A percentile compares a stretch with the other conserved stretches of the same genome.
Conservation (phyloP, 2,329 filamentous ascomycete species). For the Botrytis elliptica region DNA sequence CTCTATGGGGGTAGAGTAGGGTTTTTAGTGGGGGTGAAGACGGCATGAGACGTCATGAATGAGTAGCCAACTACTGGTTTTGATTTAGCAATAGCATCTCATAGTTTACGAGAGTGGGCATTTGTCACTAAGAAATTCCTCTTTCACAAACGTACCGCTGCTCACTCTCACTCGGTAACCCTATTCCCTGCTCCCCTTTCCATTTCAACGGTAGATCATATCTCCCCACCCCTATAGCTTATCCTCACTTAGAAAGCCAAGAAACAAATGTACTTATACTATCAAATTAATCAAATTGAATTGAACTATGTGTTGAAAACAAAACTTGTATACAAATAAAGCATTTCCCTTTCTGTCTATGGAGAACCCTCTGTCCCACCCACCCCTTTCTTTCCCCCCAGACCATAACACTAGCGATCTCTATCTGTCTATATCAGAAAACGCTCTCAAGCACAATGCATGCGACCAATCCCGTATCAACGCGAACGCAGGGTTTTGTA, state of each 20-base stretch:
- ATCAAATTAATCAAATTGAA: constrained; percentile 1
- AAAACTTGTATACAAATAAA: constrained; percentile 20
- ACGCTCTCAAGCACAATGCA: constrained; percentile 2
- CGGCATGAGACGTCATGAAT: not conserved
- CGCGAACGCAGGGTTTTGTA: not conserved
- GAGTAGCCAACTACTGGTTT: not conserved
- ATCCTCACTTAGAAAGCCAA: not conserved
- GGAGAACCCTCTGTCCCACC: not conserved
- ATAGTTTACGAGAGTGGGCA: not conserved
- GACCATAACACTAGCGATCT: not conserved
- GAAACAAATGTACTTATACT: constrained; percentile 5
- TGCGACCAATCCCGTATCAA: not conserved
- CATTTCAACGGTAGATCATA: not conserved
- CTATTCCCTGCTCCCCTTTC: not conserved
- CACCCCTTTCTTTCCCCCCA: not conserved
- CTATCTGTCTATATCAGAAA: constrained; percentile 7
- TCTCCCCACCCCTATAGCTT: not conserved
- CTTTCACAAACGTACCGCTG: not conserved
- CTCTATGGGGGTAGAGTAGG: not conserved
- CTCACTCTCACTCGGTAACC: not conserved
- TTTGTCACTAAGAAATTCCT: not conserved
- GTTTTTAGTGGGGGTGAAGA: not conserved
- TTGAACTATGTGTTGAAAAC: constrained; percentile 11
- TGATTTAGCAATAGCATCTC: not conserved
- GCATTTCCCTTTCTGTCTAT: constrained; percentile 10